Evolutionary conservation across 306 rosid genomes (phyloP), one percentile per base, ranked within the genome.

Genomic region (Gleditsia sinensis): DNA sequence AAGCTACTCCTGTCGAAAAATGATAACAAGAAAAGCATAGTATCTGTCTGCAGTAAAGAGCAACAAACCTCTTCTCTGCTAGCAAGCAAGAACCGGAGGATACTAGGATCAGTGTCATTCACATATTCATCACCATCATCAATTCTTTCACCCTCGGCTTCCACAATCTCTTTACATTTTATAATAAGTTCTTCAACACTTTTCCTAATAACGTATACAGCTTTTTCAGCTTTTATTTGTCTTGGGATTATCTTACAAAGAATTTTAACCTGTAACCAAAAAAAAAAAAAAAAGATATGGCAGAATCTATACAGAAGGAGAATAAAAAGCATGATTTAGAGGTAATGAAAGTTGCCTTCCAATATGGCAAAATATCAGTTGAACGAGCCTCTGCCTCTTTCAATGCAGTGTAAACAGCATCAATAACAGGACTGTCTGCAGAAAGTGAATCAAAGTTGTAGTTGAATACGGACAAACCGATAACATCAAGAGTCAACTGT

Each of bases 351-450:
- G 78, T 25, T 75, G 80, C 99, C 96, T 94, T 91, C 99, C 95
- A 94, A 82, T 94, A 91, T 11, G 99, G 99, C 69, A 94, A 90
- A 67, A 94, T 68, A 68, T 94, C 97, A 23, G 96, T 94, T 21
- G 99, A 90, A 14, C 92, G 97, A 80, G 94, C 96, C 83, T 94
- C 97, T 5, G 97, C 97, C 88, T 92, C 96, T 83, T 94, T 94
- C 82, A 94, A 71, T 77, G 97, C 91, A 81, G 97, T 87, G 83
- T 94, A 92, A 78, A 94, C 99, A 33, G 96, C 96, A 39, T 85
- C 96, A 69, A 92, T 94, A 60, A 94, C 92, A 40, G 97, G 99
- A 84, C 95, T 88, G 74, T 94, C 93, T 0, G 92, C 1, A 55
- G 54, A 83, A 8, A 90, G 96, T 1, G 97, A 78, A 71, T 92